Evolutionary conservation across 371 early-diverging fungal species (phyloP).

Genomic region (Mucor irregularis): DNA sequence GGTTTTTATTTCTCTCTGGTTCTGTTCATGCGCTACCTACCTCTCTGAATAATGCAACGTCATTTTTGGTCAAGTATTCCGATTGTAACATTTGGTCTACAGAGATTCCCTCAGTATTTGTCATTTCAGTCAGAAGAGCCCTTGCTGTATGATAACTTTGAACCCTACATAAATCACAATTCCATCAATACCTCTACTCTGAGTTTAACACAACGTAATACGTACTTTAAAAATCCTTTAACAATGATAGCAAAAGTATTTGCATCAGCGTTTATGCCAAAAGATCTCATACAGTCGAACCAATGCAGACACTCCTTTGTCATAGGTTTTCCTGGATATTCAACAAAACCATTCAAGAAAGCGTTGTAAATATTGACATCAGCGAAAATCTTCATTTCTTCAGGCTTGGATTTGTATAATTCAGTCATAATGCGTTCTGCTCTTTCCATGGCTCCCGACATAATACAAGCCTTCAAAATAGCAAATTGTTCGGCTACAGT

Average conservation of each 20-base stretch:
- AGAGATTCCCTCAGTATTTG: slow-evolving; percentile 34
- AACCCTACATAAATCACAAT: slow-evolving; percentile 28
- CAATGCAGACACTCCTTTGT: slow-evolving; percentile 71
- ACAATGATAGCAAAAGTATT: slow-evolving; percentile 79
- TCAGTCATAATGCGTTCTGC: slow-evolving; percentile 80
- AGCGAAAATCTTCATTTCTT: slow-evolving; percentile 69
- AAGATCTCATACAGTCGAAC: slow-evolving; percentile 65
- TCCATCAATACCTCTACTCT: too few species aligned
- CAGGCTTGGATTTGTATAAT: slow-evolving; percentile 61
- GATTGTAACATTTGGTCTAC: slow-evolving; percentile 45
- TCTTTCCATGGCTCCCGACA: slow-evolving; percentile 70
- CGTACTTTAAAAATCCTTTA: slow-evolving; percentile 70
- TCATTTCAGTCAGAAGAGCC: slow-evolving; percentile 70
- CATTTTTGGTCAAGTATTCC: slow-evolving; percentile 43
- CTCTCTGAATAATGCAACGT: slow-evolving; percentile 44
- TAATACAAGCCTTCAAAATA: slow-evolving; percentile 74
- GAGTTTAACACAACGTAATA: too few species aligned
- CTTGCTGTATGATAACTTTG: slow-evolving; percentile 60
- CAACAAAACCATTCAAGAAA: slow-evolving; percentile 77
- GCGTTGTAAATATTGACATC: slow-evolving; percentile 81
- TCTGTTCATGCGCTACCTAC: slow-evolving; percentile 15
- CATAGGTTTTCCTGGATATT: slow-evolving; percentile 39
- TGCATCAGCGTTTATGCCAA: slow-evolving; percentile 59
- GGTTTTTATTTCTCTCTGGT: not conserved
- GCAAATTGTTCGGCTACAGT: slow-evolving; percentile 50